Conservation (phyloP, 2,329 filamentous ascomycete genomes). For the Neocatenulostroma microsporum region DNA sequence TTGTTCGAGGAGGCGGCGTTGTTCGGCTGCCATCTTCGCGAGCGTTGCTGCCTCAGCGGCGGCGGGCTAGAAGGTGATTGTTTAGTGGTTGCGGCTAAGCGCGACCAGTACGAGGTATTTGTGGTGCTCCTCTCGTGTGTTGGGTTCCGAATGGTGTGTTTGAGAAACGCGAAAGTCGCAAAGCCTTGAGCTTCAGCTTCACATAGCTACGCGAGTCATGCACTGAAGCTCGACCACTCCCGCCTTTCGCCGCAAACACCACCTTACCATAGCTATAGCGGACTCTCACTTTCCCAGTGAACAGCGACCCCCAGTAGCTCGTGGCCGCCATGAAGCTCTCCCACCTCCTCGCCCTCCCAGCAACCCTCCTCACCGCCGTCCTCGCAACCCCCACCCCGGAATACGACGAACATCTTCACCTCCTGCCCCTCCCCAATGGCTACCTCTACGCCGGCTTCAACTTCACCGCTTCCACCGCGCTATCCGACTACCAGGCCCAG, state of each 20-base stretch:
- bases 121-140: too few species aligned
- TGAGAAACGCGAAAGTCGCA: too few species aligned
- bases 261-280: too few species aligned
- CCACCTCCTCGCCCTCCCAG: constrained; percentile 21
- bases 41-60: constrained; percentile 1
- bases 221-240: too few species aligned
- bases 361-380: constrained; percentile 13
- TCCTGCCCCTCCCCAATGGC: constrained; percentile 50
- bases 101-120: too few species aligned
- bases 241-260: too few species aligned
- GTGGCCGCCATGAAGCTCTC: constrained; percentile 25
- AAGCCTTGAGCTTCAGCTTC: too few species aligned
- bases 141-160: too few species aligned
- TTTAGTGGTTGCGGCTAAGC: too few species aligned
- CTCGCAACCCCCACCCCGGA: constrained; percentile 40
- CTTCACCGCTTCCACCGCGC: constrained; percentile 81
- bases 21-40: constrained; percentile 99
- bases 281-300: too few species aligned
- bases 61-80: constrained; percentile 1
- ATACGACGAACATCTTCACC: constrained; percentile 61
- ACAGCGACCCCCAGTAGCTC: too few species aligned
- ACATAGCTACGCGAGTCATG: too few species aligned
- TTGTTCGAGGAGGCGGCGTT: constrained; percentile 97
- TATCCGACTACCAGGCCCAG: constrained; percentile 71
- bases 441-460: constrained; percentile 90